Evolutionary conservation across 192 early-diverging fungal species (phyloP).

Genomic region (Rhizoclosmatium globosum): DNA sequence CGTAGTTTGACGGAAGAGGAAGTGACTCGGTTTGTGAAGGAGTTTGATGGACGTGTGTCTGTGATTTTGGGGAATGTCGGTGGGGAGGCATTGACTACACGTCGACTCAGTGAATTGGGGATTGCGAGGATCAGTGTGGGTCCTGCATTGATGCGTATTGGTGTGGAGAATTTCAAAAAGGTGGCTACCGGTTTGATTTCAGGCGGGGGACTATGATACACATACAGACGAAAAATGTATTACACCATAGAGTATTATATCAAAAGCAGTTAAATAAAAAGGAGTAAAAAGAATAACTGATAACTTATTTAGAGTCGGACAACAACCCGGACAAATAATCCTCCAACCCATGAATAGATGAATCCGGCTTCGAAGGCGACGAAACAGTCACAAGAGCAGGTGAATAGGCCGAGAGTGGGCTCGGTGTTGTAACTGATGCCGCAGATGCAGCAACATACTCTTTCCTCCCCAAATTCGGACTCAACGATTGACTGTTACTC

Average conservation of each 20-base stretch:
- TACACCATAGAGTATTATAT: too few relatives aligned
- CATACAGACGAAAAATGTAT: too few relatives aligned
- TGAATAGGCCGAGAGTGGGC: too few relatives aligned
- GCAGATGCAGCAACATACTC: not conserved
- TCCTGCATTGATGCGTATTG: constrained; percentile 5
- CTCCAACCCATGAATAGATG: not conserved
- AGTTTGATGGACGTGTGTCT: not conserved
- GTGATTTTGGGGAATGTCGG: not conserved
- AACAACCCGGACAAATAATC: not conserved
- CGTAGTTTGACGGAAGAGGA: not conserved
- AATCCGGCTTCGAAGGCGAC: not conserved
- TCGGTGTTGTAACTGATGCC: not conserved
- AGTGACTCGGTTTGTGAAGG: not conserved
- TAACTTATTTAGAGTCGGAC: not conserved
- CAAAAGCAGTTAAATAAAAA: too few relatives aligned
- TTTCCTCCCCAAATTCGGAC: not conserved
- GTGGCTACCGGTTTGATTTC: not conserved
- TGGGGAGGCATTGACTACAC: not conserved
- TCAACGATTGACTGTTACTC: not conserved
- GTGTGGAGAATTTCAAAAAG: not conserved
- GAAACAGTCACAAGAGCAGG: too few relatives aligned
- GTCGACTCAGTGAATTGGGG: not conserved
- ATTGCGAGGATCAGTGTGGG: not conserved
- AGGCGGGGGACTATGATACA: not conserved
- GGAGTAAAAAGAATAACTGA: too few relatives aligned